Evolutionary conservation across 495 filamentous ascomycete genomes (phyloP), one percentile per base, ranked within the genome.

Genomic region (Tricharina praecox): DNA sequence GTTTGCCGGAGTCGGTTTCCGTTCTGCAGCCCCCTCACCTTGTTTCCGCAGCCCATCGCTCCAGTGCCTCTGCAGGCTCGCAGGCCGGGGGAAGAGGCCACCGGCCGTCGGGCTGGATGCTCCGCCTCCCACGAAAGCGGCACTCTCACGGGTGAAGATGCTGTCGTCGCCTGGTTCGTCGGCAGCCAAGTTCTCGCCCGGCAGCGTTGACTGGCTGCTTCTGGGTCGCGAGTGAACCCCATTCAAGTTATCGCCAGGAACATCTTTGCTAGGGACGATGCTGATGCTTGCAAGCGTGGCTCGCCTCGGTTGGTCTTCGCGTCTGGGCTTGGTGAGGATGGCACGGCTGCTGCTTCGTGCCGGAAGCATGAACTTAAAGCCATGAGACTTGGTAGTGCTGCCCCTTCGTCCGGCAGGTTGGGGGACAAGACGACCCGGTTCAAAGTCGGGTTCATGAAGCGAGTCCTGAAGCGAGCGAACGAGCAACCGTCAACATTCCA

Each of bases 31-130:
- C 5, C 7, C 13, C 28, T 37, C 34, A 8, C 4, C 25, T 15
- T 19, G 21, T 18, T 46, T 46, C 25, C 9, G 28, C 7, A 33
- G 46, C 5, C 57, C 57, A 44, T 61, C 58, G 39, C 50, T 61
- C 57, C 57, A 56, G 41, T 61, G 25, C 25, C 58, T 42, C 33
- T 56, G 53, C 36, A 61, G 43, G 38, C 58, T 61, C 19, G 58
- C 47, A 32, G 58, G 58, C 15, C 58, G 56, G 15, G 58, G 58
- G n/a, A 60, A 61, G 9, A 61, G 48, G 13, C 58, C 58, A 30
- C 58, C 58, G 8, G 36, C 47, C 24, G 39, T 19, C 18, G 43
- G 37, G 3, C 21, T 38, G 4, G 42, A 36, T 2, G 45, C n/a
- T 13, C 45, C 49, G 20, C 38, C 3, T 8, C n/a, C n/a, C n/a